phyloP scores from a whole-genome alignment of 1,139 yeast species.

The Tardiomyces digboiensis region DNA sequence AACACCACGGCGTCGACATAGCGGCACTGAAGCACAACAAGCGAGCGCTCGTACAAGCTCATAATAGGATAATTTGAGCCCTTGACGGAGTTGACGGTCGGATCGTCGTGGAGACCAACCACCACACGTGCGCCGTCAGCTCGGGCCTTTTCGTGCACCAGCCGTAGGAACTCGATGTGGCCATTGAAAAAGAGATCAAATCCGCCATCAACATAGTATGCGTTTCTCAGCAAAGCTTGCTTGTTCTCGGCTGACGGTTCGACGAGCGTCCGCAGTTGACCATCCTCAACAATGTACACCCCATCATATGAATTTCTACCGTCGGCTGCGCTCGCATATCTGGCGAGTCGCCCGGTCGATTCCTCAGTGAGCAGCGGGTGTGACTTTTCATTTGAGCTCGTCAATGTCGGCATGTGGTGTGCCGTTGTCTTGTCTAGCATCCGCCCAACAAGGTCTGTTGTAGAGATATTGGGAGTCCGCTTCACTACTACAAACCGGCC shows the following conservation, averaged over 20 bases:
- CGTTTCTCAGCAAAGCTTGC: slow-evolving; percentile 14
- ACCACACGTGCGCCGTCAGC: slow-evolving; percentile 33
- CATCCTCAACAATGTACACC: slow-evolving; percentile 34
- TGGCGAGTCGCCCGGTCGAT: slow-evolving; percentile 32
- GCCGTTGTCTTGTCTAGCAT: slow-evolving; percentile 53
- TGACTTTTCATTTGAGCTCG: slow-evolving; percentile 15
- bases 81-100: slow-evolving; percentile 44
- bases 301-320: slow-evolving; percentile 55
- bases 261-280: slow-evolving; percentile 17
- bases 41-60: slow-evolving; percentile 76
- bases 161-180: slow-evolving; percentile 62
- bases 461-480: slow-evolving; percentile 87
- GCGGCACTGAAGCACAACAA: slow-evolving; percentile 81
- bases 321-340: slow-evolving; percentile 58
- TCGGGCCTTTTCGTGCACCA: slow-evolving; percentile 33
- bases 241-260: slow-evolving; percentile 21
- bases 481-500: slow-evolving; percentile 87
- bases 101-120: slow-evolving; percentile 66
- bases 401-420: slow-evolving; percentile 43
- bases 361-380: slow-evolving; percentile 27
- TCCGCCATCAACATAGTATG: slow-evolving; percentile 69
- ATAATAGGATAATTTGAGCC: slow-evolving; percentile 75
- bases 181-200: slow-evolving; percentile 94
- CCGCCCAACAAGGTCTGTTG: slow-evolving; percentile 93
- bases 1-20: slow-evolving; percentile 71